phyloP scores from a whole-genome alignment of 768 basidiomycete genomes.

The Tubosaeta brunneosetosa region DNA sequence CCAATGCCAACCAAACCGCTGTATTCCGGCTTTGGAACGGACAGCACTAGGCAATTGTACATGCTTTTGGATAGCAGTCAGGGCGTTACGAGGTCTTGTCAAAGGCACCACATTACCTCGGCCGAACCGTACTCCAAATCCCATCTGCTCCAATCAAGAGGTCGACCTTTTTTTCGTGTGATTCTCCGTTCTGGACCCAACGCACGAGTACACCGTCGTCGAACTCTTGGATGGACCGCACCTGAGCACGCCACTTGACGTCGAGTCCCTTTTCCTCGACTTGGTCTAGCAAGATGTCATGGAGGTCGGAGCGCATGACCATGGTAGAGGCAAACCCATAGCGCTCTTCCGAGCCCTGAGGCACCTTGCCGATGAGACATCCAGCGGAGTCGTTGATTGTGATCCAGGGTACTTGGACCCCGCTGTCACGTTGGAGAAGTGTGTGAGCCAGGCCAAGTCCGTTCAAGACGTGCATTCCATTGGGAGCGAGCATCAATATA shows the following conservation, averaged over 20 bases:
- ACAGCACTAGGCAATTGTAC: constrained; percentile 17
- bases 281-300: constrained; percentile 30
- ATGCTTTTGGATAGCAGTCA: constrained; percentile 16
- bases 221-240: constrained; percentile 22
- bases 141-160: constrained; percentile 30
- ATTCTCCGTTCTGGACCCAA: constrained; percentile 20
- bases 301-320: constrained; percentile 26
- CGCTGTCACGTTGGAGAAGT: constrained; percentile 21
- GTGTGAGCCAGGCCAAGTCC: constrained; percentile 23
- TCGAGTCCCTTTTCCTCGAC: constrained; percentile 17
- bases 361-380: constrained; percentile 18
- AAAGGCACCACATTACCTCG: constrained; percentile 11
- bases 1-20: constrained; percentile 27
- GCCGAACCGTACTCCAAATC: constrained; percentile 28
- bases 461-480: constrained; percentile 27
- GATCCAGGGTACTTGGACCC: constrained; percentile 17
- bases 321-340: constrained; percentile 25
- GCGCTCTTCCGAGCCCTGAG: constrained; percentile 25
- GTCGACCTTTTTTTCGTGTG: constrained; percentile 25
- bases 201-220: constrained; percentile 23
- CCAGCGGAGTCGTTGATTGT: constrained; percentile 21
- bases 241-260: constrained; percentile 22
- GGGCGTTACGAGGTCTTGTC: neutral
- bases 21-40: constrained; percentile 23
- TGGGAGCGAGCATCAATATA: constrained; percentile 26